Evolutionary conservation across 2,329 filamentous ascomycete genomes (phyloP), one percentile per base, ranked within the genome.

Genomic region (Gnomoniopsis sp.): DNA sequence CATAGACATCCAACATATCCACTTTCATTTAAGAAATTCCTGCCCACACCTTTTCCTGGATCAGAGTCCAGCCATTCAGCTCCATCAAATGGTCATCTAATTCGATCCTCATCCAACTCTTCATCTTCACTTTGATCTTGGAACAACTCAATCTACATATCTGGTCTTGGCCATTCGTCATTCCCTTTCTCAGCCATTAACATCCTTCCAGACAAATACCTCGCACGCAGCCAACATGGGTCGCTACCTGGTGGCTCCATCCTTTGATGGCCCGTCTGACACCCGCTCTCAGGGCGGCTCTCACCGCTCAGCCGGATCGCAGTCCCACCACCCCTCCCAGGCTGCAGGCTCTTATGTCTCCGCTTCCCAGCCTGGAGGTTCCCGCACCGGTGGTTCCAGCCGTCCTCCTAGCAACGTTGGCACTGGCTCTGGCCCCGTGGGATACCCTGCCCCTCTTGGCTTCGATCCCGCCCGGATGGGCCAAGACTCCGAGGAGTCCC

Each of bases 401-500:
- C 55, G 61, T 26, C 59, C 65, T 19, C 19, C 63, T 22, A 47
- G 56, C 51, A 49, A 38, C 11, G 21, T 34, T 38, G 59, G 61
- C 46, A 22, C 53, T 36, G n/a, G 49, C 17, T 47, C 56, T 22
- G 52, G 36, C 14, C 36, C 59, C 7, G 30, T 34, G n/a, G 59
- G 59, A 1, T 62, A 62, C 38, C 57, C 57, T 12, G 12, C 44
- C 10, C 33, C 57, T 15, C 63, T 77, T 26, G 79, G 79, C 0
- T 77, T 68, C 26, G 80, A 82, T 60, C 79, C 79, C 2, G 78
- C 75, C 7, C 68, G 69, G 26, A 30, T 30, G 26, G 26, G 26
- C 3, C 62, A 66, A 4, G 47, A 30, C 12, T 22, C 33, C 1
- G 15, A 21, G 15, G 1, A 33, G 19, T 22, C 47, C 6, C 23